Evolutionary conservation across 768 basidiomycete genomes (phyloP).

Genomic region (Tylopilus sp.): DNA sequence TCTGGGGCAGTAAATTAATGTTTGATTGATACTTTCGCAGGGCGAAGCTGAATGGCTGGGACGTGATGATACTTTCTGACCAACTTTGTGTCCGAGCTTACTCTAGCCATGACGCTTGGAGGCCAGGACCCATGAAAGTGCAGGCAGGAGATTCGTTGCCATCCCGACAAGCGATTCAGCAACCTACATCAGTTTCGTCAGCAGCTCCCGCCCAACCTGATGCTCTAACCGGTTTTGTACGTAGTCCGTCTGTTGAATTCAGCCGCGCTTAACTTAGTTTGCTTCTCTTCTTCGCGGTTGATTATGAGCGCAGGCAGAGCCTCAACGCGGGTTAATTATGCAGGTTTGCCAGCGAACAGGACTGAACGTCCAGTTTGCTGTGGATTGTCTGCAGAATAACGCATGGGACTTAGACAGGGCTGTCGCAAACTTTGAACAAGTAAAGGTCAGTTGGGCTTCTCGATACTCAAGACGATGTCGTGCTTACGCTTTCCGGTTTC

Average conservation of each 20-base stretch:
- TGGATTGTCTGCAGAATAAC: conserved; percentile 84
- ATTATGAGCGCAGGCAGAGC: conserved; percentile 49
- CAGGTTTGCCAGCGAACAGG: conserved; percentile 71
- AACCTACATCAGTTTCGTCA: conserved; percentile 32
- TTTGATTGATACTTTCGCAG: conserved; percentile 36
- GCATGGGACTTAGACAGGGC: conserved; percentile 82
- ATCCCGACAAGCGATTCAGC: conserved; percentile 14
- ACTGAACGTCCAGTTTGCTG: conserved; percentile 73
- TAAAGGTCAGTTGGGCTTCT: conserved; percentile 57
- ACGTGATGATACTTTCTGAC: conserved; percentile 86
- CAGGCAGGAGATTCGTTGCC: conserved; percentile 45
- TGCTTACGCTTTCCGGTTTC: conserved; percentile 25
- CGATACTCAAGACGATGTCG: conserved; percentile 3
- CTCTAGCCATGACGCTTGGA: conserved; percentile 79
- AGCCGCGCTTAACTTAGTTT: conserved; percentile 11
- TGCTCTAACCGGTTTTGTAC: conserved; percentile 54
- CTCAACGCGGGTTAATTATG: conserved; percentile 66
- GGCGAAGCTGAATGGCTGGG: conserved; percentile 84
- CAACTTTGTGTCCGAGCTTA: conserved; percentile 81
- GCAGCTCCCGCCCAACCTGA: conserved; percentile 43
- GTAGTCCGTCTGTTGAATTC: conserved; percentile 27
- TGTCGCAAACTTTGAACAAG: conserved; percentile 79
- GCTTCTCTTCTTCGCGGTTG: conserved; percentile 7
- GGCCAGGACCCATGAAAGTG: conserved; percentile 67
- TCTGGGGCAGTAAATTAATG: conserved; percentile 4